Evolutionary conservation across 2,329 filamentous ascomycete genomes (phyloP), one percentile per base, ranked within the genome.

Genomic region (Diaporthe sp.): DNA sequence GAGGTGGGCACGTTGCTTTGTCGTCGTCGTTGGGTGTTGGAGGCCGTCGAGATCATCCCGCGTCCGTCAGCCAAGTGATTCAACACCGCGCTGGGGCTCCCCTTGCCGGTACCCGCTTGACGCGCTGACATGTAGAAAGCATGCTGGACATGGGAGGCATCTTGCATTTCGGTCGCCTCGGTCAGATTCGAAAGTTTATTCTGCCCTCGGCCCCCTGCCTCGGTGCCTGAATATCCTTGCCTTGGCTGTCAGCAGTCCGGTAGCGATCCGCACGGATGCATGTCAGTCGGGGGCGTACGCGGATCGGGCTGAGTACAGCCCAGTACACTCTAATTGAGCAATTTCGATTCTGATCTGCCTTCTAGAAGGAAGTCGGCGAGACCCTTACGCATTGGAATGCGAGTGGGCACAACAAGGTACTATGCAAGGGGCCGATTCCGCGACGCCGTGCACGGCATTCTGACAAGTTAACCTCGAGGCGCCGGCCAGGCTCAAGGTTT

Each of bases 11-110:
- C 22, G 34, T 68, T 46, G 25, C 44, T 31, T 51, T 28, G 55
- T 22, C 28, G 49, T 65, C 19, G 46, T 44, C 3, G 15, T 28
- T 31, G 28, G 37, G 39, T 13, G 51, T 53, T 39, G 75, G 75
- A 76, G 75, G 75, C 75, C 75, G 61, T 74, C 75, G 53, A 58
- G 42, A 51, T 46, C 55, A 37, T 58, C 42, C 61, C 42, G 53
- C 28, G 42, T 25, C 61, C 39, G 44, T 58, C 57, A 42, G 51
- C 61, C 60, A 70, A 61, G 60, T 28, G 57, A 65, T 37, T 25
- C 58, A 55, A 34, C 31, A 46, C 58, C 58, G 31, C 34, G 46
- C 58, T 46, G 39, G 60, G 34, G 71, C 25, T 42, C 71, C 58
- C 39, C 44, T 37, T 28, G 55, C 42, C 57, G 42, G 44, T 53